Percentiles rank a stretch among this genome's conserved stretches.
These are phyloP conservation scores for Xylaria bambusicola DNA, from an alignment of 495 filamentous ascomycete species.

Conservation along the genomic window DNA sequence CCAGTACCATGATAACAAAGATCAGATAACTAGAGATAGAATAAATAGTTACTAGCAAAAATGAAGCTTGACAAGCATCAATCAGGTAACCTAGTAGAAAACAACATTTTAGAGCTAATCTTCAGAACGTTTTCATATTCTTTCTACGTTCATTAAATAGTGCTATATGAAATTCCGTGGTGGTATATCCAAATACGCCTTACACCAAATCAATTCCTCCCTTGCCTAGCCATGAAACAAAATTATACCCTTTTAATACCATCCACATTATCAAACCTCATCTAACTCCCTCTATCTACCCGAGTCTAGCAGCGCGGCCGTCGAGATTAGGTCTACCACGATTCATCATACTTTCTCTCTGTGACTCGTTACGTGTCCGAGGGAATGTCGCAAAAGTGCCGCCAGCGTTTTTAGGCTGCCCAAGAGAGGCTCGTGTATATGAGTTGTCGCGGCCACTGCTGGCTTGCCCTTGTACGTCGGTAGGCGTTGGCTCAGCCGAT, in stretches of 20 bases:
- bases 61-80: too few relatives aligned
- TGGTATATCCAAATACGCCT: constrained; percentile 12
- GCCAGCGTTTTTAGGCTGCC: constrained; percentile 27
- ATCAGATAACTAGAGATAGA: too few relatives aligned
- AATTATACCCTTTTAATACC: background rate
- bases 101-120: too few relatives aligned
- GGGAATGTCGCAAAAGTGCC: constrained; percentile 31
- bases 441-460: background rate
- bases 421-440: background rate
- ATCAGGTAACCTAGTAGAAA: too few relatives aligned
- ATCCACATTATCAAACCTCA: background rate
- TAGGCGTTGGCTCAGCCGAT: constrained; percentile 26
- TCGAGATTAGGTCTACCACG: constrained; percentile 15
- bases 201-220: background rate
- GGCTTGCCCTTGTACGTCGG: background rate
- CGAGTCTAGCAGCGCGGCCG: constrained; percentile 12
- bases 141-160: too few relatives aligned
- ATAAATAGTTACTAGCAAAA: too few relatives aligned
- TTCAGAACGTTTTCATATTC: too few relatives aligned
- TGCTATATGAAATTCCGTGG: too few relatives aligned
- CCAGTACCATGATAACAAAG: too few relatives aligned
- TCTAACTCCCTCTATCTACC: constrained; percentile 15
- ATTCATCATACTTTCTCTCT: constrained; percentile 21
- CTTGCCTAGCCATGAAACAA: too few relatives aligned
- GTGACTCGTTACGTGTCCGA: constrained; percentile 19